phyloP scores from a whole-genome alignment of 2,329 filamentous ascomycete genomes.

The Diaporthe citrichinensis region DNA sequence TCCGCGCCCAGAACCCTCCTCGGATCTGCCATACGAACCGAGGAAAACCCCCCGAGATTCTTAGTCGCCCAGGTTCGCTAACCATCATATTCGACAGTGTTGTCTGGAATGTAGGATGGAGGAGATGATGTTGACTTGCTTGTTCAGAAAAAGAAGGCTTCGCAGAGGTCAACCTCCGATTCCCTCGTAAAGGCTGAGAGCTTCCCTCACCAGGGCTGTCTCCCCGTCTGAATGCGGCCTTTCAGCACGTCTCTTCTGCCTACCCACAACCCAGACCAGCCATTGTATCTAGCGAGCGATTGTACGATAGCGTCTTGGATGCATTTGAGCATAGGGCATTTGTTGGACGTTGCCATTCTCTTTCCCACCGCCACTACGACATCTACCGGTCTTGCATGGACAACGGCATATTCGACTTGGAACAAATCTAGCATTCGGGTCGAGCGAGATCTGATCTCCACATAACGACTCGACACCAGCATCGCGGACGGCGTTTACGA shows the following conservation, averaged over 20 bases:
- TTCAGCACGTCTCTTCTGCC: slow-evolving; percentile 33
- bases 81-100: slow-evolving; percentile 53
- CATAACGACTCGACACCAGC: slow-evolving; percentile 23
- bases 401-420: slow-evolving; percentile 16
- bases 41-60: neutral
- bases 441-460: slow-evolving; percentile 21
- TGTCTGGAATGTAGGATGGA: slow-evolving; percentile 80
- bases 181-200: slow-evolving; percentile 35
- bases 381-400: neutral
- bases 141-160: slow-evolving; percentile 49
- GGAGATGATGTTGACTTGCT: slow-evolving; percentile 59
- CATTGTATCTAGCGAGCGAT: slow-evolving; percentile 38
- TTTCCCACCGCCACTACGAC: slow-evolving; percentile 17
- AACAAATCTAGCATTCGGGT: slow-evolving; percentile 34
- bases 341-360: slow-evolving; percentile 35
- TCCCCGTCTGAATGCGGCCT: slow-evolving; percentile 24
- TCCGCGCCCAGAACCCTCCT: slow-evolving; percentile 28
- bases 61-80: neutral
- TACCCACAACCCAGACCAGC: slow-evolving; percentile 16
- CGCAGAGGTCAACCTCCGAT: slow-evolving; percentile 33
- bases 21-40: neutral
- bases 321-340: slow-evolving; percentile 30
- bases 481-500: slow-evolving; percentile 35
- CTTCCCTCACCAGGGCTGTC: slow-evolving; percentile 17
- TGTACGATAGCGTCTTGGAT: slow-evolving; percentile 40